These are phyloP conservation scores for Senecio squalidus DNA, from an alignment of 140 eudicot species.

Conservation along the genomic window DNA sequence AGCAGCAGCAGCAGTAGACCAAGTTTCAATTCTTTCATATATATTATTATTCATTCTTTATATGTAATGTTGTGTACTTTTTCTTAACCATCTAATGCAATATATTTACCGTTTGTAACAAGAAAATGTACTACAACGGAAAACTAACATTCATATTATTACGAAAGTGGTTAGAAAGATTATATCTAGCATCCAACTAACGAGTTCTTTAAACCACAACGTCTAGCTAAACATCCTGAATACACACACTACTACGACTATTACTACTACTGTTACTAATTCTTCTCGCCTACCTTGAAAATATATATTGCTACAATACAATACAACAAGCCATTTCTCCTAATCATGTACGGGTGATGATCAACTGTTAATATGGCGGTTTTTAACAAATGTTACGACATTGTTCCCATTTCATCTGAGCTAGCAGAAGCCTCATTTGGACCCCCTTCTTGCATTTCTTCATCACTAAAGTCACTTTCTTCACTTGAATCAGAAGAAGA, in stretches of 20 bases:
- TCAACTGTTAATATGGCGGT: neutral
- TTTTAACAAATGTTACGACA: conserved; percentile 5
- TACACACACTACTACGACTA: conserved; percentile 19
- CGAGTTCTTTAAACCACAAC: conserved; percentile 18
- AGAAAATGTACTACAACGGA: no score
- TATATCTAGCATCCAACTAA: conserved; percentile 15
- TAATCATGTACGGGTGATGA: conserved; percentile 5
- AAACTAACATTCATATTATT: neutral
- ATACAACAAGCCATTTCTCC: conserved; percentile 19
- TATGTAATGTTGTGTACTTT: neutral
- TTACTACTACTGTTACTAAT: conserved; percentile 8
- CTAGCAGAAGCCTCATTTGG: conserved; percentile 59
- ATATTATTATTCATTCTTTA: neutral
- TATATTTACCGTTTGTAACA: no score
- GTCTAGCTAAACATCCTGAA: conserved; percentile 22
- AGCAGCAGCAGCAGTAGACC: neutral
- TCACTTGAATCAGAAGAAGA: conserved; percentile 55
- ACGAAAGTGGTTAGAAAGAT: conserved; percentile 4
- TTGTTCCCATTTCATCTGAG: conserved; percentile 50
- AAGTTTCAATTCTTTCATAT: neutral
- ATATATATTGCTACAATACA: conserved; percentile 13
- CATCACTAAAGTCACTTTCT: conserved; percentile 61
- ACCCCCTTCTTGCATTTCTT: conserved; percentile 47
- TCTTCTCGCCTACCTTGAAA: conserved; percentile 14
- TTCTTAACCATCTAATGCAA: neutral